Conservation (phyloP, 192 early-diverging fungal species). For the Podila epicladia region DNA sequence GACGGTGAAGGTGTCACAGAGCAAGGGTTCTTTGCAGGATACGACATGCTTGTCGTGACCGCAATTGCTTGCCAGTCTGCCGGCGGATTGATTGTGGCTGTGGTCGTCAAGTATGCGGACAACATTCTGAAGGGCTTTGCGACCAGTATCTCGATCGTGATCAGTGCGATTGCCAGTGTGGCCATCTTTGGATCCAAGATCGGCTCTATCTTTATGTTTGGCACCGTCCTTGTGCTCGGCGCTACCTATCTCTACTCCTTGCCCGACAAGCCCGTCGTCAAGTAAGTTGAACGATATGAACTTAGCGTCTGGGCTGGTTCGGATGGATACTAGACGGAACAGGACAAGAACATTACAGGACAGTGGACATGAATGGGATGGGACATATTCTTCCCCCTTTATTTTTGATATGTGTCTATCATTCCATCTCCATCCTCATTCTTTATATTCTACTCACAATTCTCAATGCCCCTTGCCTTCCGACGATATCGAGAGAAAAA, state of each 20-base stretch:
- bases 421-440: too few species aligned
- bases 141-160: constrained; percentile 94
- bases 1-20: constrained; percentile 75
- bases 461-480: too few species aligned
- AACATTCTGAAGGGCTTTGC: constrained; percentile 99
- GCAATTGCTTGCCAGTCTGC: constrained; percentile 91
- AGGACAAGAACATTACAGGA: not conserved
- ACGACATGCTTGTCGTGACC: constrained; percentile 79
- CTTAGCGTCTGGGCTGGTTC: not conserved
- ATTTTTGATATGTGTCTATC: not conserved
- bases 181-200: constrained; percentile 81
- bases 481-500: too few species aligned
- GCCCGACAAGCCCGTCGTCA: constrained; percentile 52
- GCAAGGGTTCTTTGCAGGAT: constrained; percentile 93
- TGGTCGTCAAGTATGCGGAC: constrained; percentile 98
- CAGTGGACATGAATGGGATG: too few species aligned
- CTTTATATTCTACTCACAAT: too few species aligned
- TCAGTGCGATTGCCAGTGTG: constrained; percentile 86
- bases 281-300: constrained; percentile 23
- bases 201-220: constrained; percentile 75
- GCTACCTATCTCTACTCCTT: constrained; percentile 81
- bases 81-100: constrained; percentile 93
- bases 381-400: not conserved
- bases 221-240: constrained; percentile 76
- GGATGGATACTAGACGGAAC: not conserved